Conservation (phyloP, 2,329 filamentous ascomycete genomes). For the Tolypocladium pustulatum region DNA sequence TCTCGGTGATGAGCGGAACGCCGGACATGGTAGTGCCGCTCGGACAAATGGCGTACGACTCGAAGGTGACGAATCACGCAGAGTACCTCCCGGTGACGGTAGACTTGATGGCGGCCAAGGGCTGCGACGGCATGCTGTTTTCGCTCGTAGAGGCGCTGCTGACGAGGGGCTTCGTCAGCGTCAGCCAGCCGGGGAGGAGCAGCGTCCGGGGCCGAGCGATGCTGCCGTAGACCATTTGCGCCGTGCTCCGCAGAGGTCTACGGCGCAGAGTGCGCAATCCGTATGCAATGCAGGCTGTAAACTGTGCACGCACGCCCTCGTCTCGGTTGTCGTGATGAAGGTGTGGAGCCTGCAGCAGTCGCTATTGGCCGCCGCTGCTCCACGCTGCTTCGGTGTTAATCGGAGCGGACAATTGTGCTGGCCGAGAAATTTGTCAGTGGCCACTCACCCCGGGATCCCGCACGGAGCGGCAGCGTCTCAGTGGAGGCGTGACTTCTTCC, state of each 20-base stretch:
- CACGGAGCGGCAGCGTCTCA: not conserved
- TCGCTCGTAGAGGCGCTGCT: conserved; percentile 41
- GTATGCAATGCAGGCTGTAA: not conserved
- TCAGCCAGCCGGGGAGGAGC: conserved; percentile 29
- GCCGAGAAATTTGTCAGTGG: conserved; percentile 2
- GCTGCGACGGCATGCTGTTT: conserved; percentile 50
- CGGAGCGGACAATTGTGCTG: conserved; percentile 3
- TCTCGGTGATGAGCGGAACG: conserved; percentile 23
- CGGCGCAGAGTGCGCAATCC: not conserved
- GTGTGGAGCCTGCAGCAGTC: not conserved
- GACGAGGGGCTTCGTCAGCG: conserved; percentile 33
- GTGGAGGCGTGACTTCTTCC: not conserved
- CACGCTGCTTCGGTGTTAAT: not conserved
- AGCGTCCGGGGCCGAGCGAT: conserved; percentile 13
- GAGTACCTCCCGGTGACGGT: conserved; percentile 47
- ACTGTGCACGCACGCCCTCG: not conserved
- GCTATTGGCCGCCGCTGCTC: not conserved
- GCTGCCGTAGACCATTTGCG: conserved; percentile 4
- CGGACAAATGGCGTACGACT: conserved; percentile 24
- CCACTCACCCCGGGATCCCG: not conserved
- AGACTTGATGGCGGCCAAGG: conserved; percentile 45
- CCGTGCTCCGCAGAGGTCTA: not conserved
- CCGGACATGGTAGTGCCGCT: conserved; percentile 32
- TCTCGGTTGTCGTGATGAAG: not conserved
- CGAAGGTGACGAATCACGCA: conserved; percentile 30